These are phyloP conservation scores for Melampsora abietis-canadensis DNA, from an alignment of 1,284 basidiomycete species.

Conservation along the genomic window DNA sequence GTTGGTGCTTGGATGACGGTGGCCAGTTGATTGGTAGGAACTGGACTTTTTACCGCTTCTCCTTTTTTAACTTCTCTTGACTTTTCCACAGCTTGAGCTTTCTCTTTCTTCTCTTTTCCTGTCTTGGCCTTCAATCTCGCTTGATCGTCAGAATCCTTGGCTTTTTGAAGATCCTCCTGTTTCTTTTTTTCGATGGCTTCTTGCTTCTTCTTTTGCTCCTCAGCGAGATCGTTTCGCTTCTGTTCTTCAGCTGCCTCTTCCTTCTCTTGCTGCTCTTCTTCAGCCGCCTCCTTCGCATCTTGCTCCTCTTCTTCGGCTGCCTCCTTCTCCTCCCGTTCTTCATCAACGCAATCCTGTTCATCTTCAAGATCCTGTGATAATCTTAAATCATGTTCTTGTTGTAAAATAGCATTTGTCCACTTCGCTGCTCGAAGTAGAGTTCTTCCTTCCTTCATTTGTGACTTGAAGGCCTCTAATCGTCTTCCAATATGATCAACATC, in stretches of 20 bases:
- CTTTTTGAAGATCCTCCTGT: not conserved
- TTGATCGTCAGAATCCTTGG: not conserved
- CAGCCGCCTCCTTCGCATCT: not conserved
- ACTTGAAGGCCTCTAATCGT: not conserved
- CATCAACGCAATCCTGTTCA: not conserved
- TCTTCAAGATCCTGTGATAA: not conserved
- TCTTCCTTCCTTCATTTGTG: not conserved
- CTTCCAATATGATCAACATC: not conserved
- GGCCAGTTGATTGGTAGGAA: not conserved
- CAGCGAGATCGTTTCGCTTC: not conserved
- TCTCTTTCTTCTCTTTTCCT: not conserved
- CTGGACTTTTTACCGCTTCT: not conserved
- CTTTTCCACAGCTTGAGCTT: not conserved
- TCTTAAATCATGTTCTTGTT: not conserved
- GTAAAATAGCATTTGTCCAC: not conserved
- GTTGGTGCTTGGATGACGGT: not conserved
- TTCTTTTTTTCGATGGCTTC: not conserved
- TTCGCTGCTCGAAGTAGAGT: not conserved
- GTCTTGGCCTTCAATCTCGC: not conserved
- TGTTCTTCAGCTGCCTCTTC: not conserved
- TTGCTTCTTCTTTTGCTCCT: not conserved
- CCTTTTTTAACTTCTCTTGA: not conserved
- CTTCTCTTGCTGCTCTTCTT: not conserved
- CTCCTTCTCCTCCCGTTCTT: not conserved
- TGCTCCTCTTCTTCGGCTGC: not conserved